Conservation (phyloP, 73 alveolate genomes). For the Tetrahymena elliotti region DNA sequence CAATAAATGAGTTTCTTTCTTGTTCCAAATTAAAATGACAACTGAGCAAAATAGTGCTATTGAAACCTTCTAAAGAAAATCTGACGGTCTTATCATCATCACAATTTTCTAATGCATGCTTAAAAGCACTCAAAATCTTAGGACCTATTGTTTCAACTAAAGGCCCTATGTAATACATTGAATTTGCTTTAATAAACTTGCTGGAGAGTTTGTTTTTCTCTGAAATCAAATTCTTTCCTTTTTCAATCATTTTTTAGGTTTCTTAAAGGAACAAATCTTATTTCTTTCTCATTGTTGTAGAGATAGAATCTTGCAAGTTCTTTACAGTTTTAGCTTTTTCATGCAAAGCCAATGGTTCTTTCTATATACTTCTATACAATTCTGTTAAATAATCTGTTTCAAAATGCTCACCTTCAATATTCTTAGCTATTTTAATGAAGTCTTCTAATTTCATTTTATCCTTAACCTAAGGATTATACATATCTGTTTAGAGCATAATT, state of each 20-base stretch:
- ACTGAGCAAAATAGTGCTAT: not conserved
- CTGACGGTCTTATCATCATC: not conserved
- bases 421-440: slow-evolving; percentile 15
- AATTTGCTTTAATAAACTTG: not conserved
- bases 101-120: not conserved
- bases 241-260: slow-evolving; percentile 11
- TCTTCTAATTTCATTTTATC: slow-evolving; percentile 36
- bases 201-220: not conserved
- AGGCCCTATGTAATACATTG: slow-evolving; percentile 22
- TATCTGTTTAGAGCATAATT: slow-evolving; percentile 35
- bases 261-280: slow-evolving; percentile 23
- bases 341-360: slow-evolving; percentile 18
- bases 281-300: slow-evolving; percentile 28
- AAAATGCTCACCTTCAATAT: slow-evolving; percentile 24
- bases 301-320: slow-evolving; percentile 3
- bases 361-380: slow-evolving; percentile 2
- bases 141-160: slow-evolving; percentile 21
- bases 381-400: slow-evolving; percentile 2
- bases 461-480: slow-evolving; percentile 32
- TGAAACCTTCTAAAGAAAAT: not conserved
- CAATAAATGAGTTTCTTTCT: not conserved
- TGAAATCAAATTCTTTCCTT: slow-evolving; percentile 19
- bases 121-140: slow-evolving; percentile 3
- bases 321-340: slow-evolving; percentile 16
- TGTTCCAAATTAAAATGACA: not conserved